Percentiles rank a stretch among this genome's conserved stretches.
Conservation (phyloP, 2,329 filamentous ascomycete genomes). For the Diplodia seriata region DNA sequence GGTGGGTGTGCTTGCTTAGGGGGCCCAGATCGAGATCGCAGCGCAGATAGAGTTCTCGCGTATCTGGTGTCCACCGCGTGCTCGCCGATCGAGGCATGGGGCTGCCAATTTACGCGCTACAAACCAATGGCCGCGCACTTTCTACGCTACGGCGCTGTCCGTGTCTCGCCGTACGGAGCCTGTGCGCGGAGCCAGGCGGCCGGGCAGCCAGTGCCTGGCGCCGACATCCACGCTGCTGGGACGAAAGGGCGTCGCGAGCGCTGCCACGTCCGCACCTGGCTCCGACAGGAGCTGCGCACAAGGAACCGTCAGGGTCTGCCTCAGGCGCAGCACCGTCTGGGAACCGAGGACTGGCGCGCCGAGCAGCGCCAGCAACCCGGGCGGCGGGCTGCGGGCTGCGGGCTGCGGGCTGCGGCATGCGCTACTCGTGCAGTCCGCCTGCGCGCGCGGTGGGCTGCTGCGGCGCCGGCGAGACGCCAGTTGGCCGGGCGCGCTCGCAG, state of each 20-base stretch:
- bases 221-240: neutral
- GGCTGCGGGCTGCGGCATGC: neutral
- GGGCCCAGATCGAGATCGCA: conserved; percentile 20
- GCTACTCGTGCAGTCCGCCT: neutral
- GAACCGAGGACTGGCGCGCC: conserved; percentile 1
- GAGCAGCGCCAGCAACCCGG: neutral
- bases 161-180: neutral
- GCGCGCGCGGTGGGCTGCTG: neutral
- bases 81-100: neutral
- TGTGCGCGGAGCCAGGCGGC: neutral
- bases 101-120: conserved; percentile 4
- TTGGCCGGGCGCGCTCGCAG: neutral
- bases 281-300: neutral
- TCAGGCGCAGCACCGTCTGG: neutral
- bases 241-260: conserved; percentile 9
- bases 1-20: conserved; percentile 4
- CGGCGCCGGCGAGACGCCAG: neutral
- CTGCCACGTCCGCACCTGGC: neutral
- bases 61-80: conserved; percentile 12
- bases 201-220: neutral
- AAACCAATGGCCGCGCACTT: conserved; percentile 3
- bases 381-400: neutral
- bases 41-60: conserved; percentile 29
- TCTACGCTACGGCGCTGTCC: neutral
- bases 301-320: neutral